Evolutionary conservation across 257 asterid genomes (phyloP), one percentile per base, ranked within the genome.

Genomic region (Scutellaria baicalensis): DNA sequence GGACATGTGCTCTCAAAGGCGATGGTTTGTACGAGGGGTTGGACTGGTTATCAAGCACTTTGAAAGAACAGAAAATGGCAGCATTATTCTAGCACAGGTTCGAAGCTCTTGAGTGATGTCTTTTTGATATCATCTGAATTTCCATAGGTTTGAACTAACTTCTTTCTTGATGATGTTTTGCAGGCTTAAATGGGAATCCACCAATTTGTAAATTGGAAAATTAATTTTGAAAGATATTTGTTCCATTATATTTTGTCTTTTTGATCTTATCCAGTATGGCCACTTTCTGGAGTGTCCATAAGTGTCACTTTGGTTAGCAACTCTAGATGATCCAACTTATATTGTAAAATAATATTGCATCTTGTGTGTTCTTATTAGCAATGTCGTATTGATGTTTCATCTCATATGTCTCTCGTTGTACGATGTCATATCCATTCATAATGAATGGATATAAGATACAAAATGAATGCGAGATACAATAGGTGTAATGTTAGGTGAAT

Each of bases 1-100:
- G 96, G 40, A 85, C 95, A 7, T 84, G 93, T 59, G 96, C 96
- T 20, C 84, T 90, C 48, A 84, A 64, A 78, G 96, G 96, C 52
- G 95, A 90, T 48, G 96, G 96, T 33, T 79, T 90, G 70, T 84
- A 88, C 3, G 96, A 90, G 81, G 96, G 96, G 21, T 76, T 90
- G 86, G 96, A 88, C 75, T 90, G 96, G 96, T 70, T 90, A 65
- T 72, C 96, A 51, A 78, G 82, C 82, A 88, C 93, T 54, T 74
- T 88, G 77, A 90, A 88, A 80, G 95, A 90, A 44, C 89, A 84
- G 39, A 84, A 74, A 64, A 92, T 89, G 10, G 83, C 85, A 33
- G 95, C 92, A 50, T 89, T 80, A 66, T 89, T 86, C 80, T 84
- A 78, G 79, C 35, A 71, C 61, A 81, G 85, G 85, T 85, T 65